Evolutionary conservation across 805 yeast genomes (phyloP), one percentile per base, ranked within the genome.

Genomic region (Diddensiella santjacobensis): DNA sequence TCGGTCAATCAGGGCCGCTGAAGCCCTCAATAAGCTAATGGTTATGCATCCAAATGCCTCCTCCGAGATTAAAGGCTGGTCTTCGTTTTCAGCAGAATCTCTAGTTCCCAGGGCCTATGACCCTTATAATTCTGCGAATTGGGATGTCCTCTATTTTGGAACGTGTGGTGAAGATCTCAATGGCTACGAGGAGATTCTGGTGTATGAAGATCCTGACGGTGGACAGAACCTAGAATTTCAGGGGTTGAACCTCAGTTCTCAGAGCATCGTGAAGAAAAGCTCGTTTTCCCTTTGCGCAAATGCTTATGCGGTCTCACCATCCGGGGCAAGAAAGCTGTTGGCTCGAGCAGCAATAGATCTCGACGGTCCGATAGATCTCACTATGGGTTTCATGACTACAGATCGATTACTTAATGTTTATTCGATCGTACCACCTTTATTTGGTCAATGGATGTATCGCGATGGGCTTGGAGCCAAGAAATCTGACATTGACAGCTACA

Each of bases 131-230:
- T 24, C 42, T 18, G 42, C 20, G 19, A 36, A 42, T 20, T 52
- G 56, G 56, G 56, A 52, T 24, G 35, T 50, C 19, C 13, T 52
- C 6, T 40, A 30, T 2, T 37, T 51, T 10, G 56, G 54, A n/a
- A 37, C 26, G n/a, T 52, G 56, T 24, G 33, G 24, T 17, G 49
- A 47, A 4, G 48, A 39, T 29, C 45, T 36, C 4, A 31, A 40
- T 22, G 17, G 13, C 23, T 2, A 22, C 17, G 43, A 46, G 13
- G 44, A 40, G 24, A 5, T n/a, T 6, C 13, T 47, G 17, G 40
- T 44, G 3, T 52, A 42, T 41, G n/a, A 15, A 13, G 54, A 51
- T 44, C 47, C 44, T 4, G 42, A 52, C 36, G 48, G 40, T 10
- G 33, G 40, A 8, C 39, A 22, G 19, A n/a, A 4, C 13, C n/a